Evolutionary conservation across 192 early-diverging fungal genomes (phyloP).

Genomic region (Dimargaris xerosporica): DNA sequence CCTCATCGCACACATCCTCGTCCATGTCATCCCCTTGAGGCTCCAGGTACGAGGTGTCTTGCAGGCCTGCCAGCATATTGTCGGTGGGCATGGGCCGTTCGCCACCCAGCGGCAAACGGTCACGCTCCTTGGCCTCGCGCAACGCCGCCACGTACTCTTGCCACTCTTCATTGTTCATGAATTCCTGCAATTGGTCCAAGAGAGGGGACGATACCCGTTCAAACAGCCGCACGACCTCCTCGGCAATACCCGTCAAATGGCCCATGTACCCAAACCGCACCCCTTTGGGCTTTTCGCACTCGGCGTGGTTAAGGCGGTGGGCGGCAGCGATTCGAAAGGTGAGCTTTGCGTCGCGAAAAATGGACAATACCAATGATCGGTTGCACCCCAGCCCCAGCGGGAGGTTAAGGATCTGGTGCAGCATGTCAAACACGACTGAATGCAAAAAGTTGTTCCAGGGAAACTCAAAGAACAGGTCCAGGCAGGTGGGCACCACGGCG

Average conservation of each 20-base stretch:
- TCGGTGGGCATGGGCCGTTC: constrained; percentile 15
- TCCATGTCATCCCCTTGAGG: constrained; percentile 8
- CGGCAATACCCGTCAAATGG: constrained; percentile 91
- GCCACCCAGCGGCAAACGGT: constrained; percentile 29
- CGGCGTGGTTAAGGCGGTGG: constrained; percentile 66
- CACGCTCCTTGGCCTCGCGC: constrained; percentile 25
- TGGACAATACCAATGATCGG: constrained; percentile 38
- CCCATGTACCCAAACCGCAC: constrained; percentile 96
- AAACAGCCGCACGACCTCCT: constrained; percentile 81
- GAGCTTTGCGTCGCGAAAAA: constrained; percentile 75
- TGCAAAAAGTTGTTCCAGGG: constrained; percentile 99
- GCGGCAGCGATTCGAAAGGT: constrained; percentile 73
- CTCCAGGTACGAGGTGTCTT: constrained; percentile 13
- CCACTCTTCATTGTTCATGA: constrained; percentile 30
- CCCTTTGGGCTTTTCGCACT: constrained; percentile 69
- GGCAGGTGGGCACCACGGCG: constrained; percentile 42
- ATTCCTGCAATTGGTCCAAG: constrained; percentile 25
- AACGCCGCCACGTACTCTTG: constrained; percentile 26
- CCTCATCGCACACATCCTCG: constrained; percentile 13
- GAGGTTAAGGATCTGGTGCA: constrained; percentile 93
- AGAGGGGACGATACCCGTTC: constrained; percentile 43
- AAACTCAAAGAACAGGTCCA: constrained; percentile 83
- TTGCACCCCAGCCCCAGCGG: constrained; percentile 54
- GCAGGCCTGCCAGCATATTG: constrained; percentile 11
- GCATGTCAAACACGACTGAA: constrained; percentile 96